Evolutionary conservation across 2,329 filamentous ascomycete species (phyloP).

Genomic region (Ophiostoma triangulosporum): DNA sequence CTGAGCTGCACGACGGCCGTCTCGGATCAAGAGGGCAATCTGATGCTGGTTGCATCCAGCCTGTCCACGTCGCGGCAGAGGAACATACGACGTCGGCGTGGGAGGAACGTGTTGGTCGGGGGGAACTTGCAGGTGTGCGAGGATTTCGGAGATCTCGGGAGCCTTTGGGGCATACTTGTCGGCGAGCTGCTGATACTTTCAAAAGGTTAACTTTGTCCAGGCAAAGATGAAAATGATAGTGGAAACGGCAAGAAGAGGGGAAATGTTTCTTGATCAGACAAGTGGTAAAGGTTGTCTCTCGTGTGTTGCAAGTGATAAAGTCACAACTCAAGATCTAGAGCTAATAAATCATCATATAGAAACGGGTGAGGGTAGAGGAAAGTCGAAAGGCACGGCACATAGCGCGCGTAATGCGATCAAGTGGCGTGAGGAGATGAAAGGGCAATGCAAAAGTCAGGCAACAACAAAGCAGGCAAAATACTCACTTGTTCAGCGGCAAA

Average conservation of each 20-base stretch:
- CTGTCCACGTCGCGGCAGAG: constrained; percentile 36
- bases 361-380: background rate
- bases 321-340: constrained; percentile 71
- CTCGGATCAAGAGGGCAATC: constrained; percentile 48
- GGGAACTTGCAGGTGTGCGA: constrained; percentile 53
- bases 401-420: background rate
- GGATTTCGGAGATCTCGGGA: constrained; percentile 51
- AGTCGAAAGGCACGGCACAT: background rate
- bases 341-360: constrained; percentile 42
- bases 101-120: constrained; percentile 32
- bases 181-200: constrained; percentile 49
- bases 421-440: background rate
- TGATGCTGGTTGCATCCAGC: constrained; percentile 37
- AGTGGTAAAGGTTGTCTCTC: constrained; percentile 43
- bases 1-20: constrained; percentile 46
- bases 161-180: constrained; percentile 55
- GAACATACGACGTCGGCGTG: constrained; percentile 37
- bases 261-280: constrained; percentile 25
- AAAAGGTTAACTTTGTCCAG: constrained; percentile 5
- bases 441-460: background rate
- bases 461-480: constrained; percentile 2
- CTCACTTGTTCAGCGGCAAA: constrained; percentile 55
- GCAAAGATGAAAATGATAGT: background rate
- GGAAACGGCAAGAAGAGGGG: constrained; percentile 12
- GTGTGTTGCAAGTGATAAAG: constrained; percentile 31